Percentiles rank a stretch among this genome's conserved stretches.
Evolutionary conservation across 1,284 basidiomycete species (phyloP).

Genomic region (Marasmius oreades): DNA sequence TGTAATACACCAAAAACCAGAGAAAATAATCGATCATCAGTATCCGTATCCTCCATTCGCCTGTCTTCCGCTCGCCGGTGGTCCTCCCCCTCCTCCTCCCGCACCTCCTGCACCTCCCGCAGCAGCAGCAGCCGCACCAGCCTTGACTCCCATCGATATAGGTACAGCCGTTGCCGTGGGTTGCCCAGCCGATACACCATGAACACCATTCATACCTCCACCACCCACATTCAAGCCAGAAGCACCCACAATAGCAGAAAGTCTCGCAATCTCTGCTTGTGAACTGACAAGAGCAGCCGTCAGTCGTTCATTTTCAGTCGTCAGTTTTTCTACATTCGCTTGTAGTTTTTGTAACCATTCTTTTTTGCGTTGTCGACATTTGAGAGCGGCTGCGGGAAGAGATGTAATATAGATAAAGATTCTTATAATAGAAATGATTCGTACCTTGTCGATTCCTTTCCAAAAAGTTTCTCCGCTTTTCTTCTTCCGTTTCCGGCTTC

Average conservation of each 20-base stretch:
- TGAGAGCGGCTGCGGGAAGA: constrained; percentile 76
- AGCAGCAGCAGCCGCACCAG: neutral
- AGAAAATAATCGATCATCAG: too few species aligned
- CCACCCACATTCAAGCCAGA: constrained; percentile 42
- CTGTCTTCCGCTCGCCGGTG: neutral
- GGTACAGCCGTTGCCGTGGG: neutral
- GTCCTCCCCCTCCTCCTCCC: neutral
- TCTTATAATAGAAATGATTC: constrained; percentile 16
- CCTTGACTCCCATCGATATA: neutral
- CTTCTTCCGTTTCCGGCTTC: constrained; percentile 92
- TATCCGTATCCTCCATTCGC: neutral
- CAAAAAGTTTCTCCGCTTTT: constrained; percentile 91
- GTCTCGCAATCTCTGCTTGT: constrained; percentile 76
- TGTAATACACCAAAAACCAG: too few species aligned
- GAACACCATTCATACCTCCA: neutral
- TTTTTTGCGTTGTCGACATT: constrained; percentile 98
- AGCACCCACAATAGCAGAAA: constrained; percentile 66
- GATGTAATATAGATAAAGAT: constrained; percentile 9
- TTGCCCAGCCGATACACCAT: neutral
- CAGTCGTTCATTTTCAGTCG: constrained; percentile 93
- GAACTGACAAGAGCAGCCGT: constrained; percentile 71
- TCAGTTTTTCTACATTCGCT: constrained; percentile 87
- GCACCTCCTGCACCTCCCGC: neutral
- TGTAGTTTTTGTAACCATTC: constrained; percentile 94
- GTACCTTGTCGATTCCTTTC: constrained; percentile 93